phyloP scores from a whole-genome alignment of 2,329 filamentous ascomycete species.

The Xylariomycetidae sp. region DNA sequence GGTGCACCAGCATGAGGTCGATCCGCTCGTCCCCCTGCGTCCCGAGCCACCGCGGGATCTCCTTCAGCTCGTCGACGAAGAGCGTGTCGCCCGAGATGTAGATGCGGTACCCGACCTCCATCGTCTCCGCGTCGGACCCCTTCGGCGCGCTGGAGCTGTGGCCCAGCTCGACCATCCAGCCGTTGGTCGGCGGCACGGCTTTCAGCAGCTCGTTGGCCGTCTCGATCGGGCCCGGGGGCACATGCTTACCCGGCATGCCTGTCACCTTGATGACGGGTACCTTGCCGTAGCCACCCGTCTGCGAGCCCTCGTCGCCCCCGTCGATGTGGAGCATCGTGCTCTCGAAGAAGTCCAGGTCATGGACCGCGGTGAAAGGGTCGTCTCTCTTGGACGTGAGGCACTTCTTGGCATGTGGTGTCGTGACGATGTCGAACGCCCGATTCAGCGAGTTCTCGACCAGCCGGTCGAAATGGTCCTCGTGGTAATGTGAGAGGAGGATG shows the following conservation, averaged over 20 bases:
- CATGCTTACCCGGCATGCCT: slow-evolving; percentile 61
- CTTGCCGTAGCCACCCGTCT: slow-evolving; percentile 28
- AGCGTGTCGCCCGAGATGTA: slow-evolving; percentile 66
- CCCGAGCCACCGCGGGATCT: slow-evolving; percentile 53
- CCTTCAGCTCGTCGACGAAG: slow-evolving; percentile 55
- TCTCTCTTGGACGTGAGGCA: slow-evolving; percentile 38
- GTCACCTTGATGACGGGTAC: slow-evolving; percentile 50
- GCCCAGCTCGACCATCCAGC: slow-evolving; percentile 62
- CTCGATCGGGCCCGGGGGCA: slow-evolving; percentile 36
- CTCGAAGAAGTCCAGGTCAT: slow-evolving; percentile 53
- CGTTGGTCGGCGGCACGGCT: slow-evolving; percentile 59
- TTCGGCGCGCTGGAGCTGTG: slow-evolving; percentile 25
- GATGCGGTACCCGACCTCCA: slow-evolving; percentile 51
- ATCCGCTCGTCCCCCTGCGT: slow-evolving; percentile 39
- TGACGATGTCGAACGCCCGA: slow-evolving; percentile 56
- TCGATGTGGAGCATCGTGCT: slow-evolving; percentile 37
- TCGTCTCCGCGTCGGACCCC: slow-evolving; percentile 17
- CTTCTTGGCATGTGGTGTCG: slow-evolving; percentile 55
- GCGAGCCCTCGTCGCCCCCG: slow-evolving; percentile 4
- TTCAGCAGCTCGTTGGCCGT: slow-evolving; percentile 34
- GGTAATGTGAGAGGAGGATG: slow-evolving; percentile 61
- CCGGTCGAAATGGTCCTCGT: slow-evolving; percentile 44
- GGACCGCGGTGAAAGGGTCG: slow-evolving; percentile 51
- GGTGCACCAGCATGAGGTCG: slow-evolving; percentile 62
- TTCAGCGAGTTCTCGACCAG: slow-evolving; percentile 33